Evolutionary conservation across 306 rosid species (phyloP).

Genomic region (Dalbergia cochinchinensis): DNA sequence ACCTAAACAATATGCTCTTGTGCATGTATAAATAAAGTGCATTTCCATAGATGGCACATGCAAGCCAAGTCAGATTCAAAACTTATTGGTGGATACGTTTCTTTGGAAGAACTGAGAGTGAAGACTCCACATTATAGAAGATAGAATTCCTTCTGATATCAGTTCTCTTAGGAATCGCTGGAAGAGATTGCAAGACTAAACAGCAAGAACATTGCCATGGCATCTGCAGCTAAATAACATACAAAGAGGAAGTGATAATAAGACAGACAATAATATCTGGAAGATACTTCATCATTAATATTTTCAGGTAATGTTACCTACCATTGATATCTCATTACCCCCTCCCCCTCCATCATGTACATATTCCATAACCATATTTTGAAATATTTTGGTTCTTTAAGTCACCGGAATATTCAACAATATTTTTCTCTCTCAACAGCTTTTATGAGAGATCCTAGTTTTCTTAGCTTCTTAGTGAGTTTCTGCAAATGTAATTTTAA

Average conservation of each 20-base stretch:
- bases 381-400: not conserved
- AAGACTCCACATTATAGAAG: conserved; percentile 63
- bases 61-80: not conserved
- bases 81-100: conserved; percentile 67
- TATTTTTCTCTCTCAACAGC: conserved; percentile 2
- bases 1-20: conserved; percentile 6
- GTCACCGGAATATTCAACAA: not conserved
- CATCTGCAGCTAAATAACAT: conserved; percentile 53
- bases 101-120: conserved; percentile 62
- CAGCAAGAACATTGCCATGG: conserved; percentile 61
- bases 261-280: conserved; percentile 13
- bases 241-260: conserved; percentile 21
- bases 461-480: conserved; percentile 4
- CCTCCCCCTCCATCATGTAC: not conserved
- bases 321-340: conserved; percentile 24
- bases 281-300: conserved; percentile 28
- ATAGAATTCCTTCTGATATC: conserved; percentile 64
- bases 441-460: conserved; percentile 5
- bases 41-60: conserved; percentile 10
- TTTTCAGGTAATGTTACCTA: conserved; percentile 4
- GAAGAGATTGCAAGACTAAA: conserved; percentile 51
- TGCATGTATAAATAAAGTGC: conserved; percentile 7
- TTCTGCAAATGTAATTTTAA: conserved; percentile 10
- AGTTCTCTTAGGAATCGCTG: conserved; percentile 53
- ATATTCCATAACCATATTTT: not conserved